Base-by-base conservation (phyloP, 2,329 filamentous ascomycete species). In the Tolypocladium nubicola region DNA sequence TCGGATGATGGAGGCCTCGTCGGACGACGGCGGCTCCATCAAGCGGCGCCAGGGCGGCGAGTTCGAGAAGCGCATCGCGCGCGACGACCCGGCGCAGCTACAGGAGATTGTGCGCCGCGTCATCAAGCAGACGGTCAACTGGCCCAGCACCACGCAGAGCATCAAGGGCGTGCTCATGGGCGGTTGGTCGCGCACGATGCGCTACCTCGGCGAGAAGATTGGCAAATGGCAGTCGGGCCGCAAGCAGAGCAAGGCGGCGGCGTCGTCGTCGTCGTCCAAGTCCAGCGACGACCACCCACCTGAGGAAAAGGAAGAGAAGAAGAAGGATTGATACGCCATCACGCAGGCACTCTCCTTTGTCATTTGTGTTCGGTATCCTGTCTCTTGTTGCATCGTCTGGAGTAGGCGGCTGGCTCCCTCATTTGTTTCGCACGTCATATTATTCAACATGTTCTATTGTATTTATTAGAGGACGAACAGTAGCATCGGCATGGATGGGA, bases 111-210 rank as follows among this genome's bases (percentile, higher is more conserved):
- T 97, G 21, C 82, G 86, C 39, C 78, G 80, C 41, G 88, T 91
- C 45, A 92, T 99, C 67, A 87, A 85, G 67, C 88, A 88, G 68
- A 97, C 95, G 0, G 90, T 97, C 65, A 83, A 84, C 57, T 97
- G 94, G 94, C 92, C 94, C 0, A 94, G 90, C 66, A 90, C 89
- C 2, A 85, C 85, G 6, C 93, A 99, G 73, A 94, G 86, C 56
- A 69, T 93, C 61, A 99, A 99, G 74, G 86, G 91, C 2, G 70
- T 88, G 1, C 71, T 97, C 50, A 97, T 91, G 2, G 86, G 88
- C 0, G 95, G 94, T 0, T 69, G 88, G 19, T 68, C 76, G 8
- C 83, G 86, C 65, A 87, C 86, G 7, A 80, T 82, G 76, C 82
- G 85, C 61, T 99, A 99, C 70, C 66, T 95, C 56, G 77, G 80